phyloP scores from a whole-genome alignment of 1,284 basidiomycete species.

The Boletus sp. region DNA sequence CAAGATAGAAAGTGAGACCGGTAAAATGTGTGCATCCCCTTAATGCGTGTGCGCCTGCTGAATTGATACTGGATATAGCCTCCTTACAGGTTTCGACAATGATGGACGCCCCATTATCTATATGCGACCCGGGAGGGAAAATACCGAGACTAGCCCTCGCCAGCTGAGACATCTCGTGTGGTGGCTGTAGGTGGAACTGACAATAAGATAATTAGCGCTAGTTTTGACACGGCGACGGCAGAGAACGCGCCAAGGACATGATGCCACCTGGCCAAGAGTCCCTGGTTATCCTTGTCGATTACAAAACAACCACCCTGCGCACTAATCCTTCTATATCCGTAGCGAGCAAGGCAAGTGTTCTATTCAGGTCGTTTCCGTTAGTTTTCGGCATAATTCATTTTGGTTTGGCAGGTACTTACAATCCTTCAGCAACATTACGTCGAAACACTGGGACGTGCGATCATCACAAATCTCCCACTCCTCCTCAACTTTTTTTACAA shows the following conservation, averaged over 20 bases:
- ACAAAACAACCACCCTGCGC: constrained; percentile 73
- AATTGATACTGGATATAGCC: constrained; percentile 51
- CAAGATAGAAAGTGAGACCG: constrained; percentile 73
- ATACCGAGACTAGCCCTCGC: constrained; percentile 70
- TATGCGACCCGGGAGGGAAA: constrained; percentile 80
- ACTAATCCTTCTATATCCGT: constrained; percentile 79
- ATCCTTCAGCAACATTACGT: constrained; percentile 92
- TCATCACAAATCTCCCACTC: constrained; percentile 80
- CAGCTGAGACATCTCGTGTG: constrained; percentile 82
- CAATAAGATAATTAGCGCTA: not conserved
- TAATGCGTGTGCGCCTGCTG: not conserved
- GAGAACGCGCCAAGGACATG: constrained; percentile 81
- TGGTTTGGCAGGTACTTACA: constrained; percentile 52
- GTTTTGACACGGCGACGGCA: constrained; percentile 28
- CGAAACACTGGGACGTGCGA: constrained; percentile 82
- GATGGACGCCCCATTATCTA: constrained; percentile 81
- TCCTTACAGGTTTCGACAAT: constrained; percentile 78
- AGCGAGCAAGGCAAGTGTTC: constrained; percentile 56
- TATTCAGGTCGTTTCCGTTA: not conserved
- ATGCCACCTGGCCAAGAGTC: constrained; percentile 82
- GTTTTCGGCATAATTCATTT: not conserved
- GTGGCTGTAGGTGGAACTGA: constrained; percentile 58
- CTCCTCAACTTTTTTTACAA: constrained; percentile 85
- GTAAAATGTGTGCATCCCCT: constrained; percentile 69
- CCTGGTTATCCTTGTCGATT: constrained; percentile 79